phyloP scores from a whole-genome alignment of 2,329 filamentous ascomycete genomes.

The Hymenoscyphus albidus region DNA sequence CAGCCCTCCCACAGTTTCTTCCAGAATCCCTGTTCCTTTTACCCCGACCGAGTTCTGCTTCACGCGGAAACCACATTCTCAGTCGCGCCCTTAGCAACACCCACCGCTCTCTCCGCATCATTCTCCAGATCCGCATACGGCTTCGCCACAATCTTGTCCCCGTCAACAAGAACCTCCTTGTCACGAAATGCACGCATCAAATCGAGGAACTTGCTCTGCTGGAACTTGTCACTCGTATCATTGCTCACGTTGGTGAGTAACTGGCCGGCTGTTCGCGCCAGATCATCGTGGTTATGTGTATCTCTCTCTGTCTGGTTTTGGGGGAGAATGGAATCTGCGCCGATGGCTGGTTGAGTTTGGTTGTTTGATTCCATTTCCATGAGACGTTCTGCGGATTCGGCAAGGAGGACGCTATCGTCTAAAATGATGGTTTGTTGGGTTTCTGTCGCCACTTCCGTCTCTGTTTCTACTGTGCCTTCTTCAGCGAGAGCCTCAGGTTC shows the following conservation, averaged over 20 bases:
- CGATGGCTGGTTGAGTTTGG: conserved; percentile 23
- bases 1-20: too few relatives aligned
- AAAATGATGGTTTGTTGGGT: not conserved
- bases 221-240: conserved; percentile 70
- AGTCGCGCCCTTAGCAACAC: not conserved
- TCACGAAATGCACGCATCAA: conserved; percentile 75
- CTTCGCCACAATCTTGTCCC: conserved; percentile 57
- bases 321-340: conserved; percentile 34
- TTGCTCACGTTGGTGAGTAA: conserved; percentile 65
- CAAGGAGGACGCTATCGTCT: not conserved
- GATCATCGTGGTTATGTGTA: conserved; percentile 49
- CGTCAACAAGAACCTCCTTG: conserved; percentile 67
- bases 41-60: not conserved
- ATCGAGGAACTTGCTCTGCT: conserved; percentile 70
- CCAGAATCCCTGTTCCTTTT: not conserved
- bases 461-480: not conserved
- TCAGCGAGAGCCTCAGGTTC: conserved; percentile 14
- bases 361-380: not conserved
- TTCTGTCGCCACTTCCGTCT: not conserved
- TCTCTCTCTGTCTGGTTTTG: conserved; percentile 30
- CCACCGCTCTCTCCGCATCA: conserved; percentile 10
- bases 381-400: conserved; percentile 1
- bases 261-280: conserved; percentile 67
- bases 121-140: conserved; percentile 1
- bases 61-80: not conserved